A percentile compares a stretch with the other conserved stretches of the same genome.
Conservation (phyloP, 169 alveolate genomes). For the Eimeria acervulina region DNA sequence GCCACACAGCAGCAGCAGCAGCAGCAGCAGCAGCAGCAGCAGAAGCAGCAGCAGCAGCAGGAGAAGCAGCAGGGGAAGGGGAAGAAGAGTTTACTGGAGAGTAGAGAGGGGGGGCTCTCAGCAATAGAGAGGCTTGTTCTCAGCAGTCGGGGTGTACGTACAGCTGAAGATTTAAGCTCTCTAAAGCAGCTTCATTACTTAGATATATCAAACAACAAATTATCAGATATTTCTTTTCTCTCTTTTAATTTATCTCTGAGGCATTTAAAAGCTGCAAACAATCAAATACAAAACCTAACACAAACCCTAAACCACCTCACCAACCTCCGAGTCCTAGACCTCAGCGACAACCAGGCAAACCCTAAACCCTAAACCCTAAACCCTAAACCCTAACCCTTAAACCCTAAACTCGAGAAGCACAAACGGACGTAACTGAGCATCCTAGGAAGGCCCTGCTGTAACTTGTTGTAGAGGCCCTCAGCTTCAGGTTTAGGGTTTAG, state of each 20-base stretch:
- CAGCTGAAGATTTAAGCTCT: no score
- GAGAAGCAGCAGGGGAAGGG: no score
- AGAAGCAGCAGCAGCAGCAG: no score
- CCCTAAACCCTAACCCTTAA: no score
- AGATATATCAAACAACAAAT: neutral
- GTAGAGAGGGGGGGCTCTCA: neutral
- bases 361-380: no score
- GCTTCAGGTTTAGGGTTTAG: no score
- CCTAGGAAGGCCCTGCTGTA: no score
- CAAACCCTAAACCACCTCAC: neutral
- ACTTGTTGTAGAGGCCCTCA: no score
- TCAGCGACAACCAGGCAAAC: neutral
- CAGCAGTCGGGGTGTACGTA: neutral
- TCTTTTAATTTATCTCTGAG: neutral
- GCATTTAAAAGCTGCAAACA: neutral
- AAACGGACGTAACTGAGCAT: no score
- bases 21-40: constrained; percentile 15
- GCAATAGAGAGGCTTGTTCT: neutral
- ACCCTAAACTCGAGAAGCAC: no score
- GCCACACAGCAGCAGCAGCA: neutral
- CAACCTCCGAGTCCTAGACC: neutral
- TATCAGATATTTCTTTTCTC: neutral
- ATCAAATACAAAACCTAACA: neutral
- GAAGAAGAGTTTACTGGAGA: neutral
- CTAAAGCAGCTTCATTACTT: neutral